Evolutionary conservation across 1,284 basidiomycete species (phyloP), one percentile per base, ranked within the genome.

Genomic region (Fomitopsis palustris): DNA sequence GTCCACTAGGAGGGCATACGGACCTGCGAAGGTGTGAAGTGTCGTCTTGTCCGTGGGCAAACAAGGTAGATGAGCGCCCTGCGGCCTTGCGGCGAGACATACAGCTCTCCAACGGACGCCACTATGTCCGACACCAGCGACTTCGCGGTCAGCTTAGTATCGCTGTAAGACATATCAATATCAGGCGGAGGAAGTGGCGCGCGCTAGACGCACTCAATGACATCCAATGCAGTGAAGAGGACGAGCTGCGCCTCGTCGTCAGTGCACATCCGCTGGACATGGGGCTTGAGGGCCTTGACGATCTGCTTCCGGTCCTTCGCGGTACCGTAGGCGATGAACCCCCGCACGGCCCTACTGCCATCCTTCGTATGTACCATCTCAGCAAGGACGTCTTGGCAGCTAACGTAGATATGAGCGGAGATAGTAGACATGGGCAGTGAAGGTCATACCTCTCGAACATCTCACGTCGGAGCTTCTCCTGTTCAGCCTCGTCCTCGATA

Each of bases 341-440:
- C 88, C 43, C 93, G 84, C 1, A 91, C 92, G 23, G 83, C 85
- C n/a, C 91, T 85, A 57, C 91, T 92, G 14, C 93, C 93, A 69
- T 96, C 92, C 69, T 87, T 92, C 27, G 94, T 96, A 69, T 96
- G 94, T 0, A 95, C 92, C 80, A 95, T 92, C 68, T 96, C 93
- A 1, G 93, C 88, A 8, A 95, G 76, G 19, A 87, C 80, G 57
- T 96, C 93, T 66, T 92, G 86, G 67, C 88, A 90, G 54, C 89
- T 92, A 61, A 23, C n/a, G n/a, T 39, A 17, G 16, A 5, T 45
- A 35, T 33, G n/a, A 25, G 38, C 16, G 35, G 7, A 12, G 47
- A 61, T 56, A 23, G 21, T 39, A 29, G 55, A 57, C 27, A 38
- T 14, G 53, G 19, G 54, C 4, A 1, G 41, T 17, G 9, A 45